Percentiles rank a stretch among this genome's conserved stretches.
Conservation (phyloP, 139 green algal genomes). For the Volvox reticuliferus region DNA sequence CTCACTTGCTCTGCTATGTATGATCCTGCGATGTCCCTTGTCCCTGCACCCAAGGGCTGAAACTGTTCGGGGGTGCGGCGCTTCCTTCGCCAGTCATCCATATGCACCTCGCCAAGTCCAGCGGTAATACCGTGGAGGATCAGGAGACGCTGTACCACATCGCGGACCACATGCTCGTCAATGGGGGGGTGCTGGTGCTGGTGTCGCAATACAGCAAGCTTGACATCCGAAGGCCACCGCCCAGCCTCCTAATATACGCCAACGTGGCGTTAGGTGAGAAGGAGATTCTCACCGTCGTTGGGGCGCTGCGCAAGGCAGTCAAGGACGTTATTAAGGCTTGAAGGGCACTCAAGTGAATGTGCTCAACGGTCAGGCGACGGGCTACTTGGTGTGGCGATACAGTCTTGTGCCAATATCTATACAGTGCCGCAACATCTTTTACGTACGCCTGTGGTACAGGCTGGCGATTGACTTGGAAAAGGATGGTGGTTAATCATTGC, state of each 20-base stretch:
- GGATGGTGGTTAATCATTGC: too few relatives aligned
- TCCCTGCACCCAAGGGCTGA: constrained; percentile 52
- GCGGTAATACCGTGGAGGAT: not conserved
- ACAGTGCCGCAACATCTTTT: too few relatives aligned
- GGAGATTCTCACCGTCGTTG: constrained; percentile 65
- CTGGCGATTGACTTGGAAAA: too few relatives aligned
- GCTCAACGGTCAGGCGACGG: too few relatives aligned
- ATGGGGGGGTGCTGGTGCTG: constrained; percentile 65
- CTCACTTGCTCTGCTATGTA: too few relatives aligned
- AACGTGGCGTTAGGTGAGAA: constrained; percentile 56
- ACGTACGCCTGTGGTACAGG: too few relatives aligned
- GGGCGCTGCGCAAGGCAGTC: constrained; percentile 56
- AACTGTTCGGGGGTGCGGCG: constrained; percentile 50
- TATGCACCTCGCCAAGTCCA: constrained; percentile 62
- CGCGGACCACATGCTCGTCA: constrained; percentile 43
- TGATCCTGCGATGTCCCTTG: not conserved
- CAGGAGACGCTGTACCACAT: not conserved
- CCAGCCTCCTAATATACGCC: constrained; percentile 70
- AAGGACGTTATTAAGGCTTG: constrained; percentile 55
- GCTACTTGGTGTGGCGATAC: too few relatives aligned
- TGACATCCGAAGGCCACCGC: constrained; percentile 58
- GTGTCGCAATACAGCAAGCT: constrained; percentile 70
- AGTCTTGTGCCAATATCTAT: too few relatives aligned
- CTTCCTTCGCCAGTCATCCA: constrained; percentile 73
- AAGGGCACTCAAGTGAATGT: too few relatives aligned